Percentiles rank a stretch among this genome's conserved stretches.
Evolutionary conservation across 78 protist genomes (phyloP).

Genomic region (Dictyostelium intermedium): DNA sequence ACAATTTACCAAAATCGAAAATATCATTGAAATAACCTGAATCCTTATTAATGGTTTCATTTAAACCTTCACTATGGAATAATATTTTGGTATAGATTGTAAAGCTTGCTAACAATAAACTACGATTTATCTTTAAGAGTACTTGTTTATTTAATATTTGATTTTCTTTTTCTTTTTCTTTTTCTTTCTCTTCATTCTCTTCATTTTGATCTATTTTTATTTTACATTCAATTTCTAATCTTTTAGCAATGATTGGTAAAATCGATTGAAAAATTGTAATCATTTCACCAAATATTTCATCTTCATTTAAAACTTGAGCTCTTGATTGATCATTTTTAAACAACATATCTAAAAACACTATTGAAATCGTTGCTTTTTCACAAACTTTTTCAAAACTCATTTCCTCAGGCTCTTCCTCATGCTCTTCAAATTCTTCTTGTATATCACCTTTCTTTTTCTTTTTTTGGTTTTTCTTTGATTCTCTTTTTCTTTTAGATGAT

Average conservation of each 20-base stretch:
- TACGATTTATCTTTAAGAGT: not conserved
- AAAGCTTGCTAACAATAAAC: not conserved
- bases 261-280: not conserved
- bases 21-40: conserved; percentile 5
- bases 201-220: not conserved
- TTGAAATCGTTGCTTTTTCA: conserved; percentile 13
- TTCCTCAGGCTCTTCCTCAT: not conserved
- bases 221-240: not conserved
- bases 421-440: not conserved
- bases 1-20: conserved; percentile 8
- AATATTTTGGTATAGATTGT: conserved; percentile 11
- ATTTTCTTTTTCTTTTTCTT: not conserved
- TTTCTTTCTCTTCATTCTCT: not conserved
- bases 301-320: not conserved
- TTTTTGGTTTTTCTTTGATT: not conserved
- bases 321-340: conserved; percentile 35
- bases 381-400: not conserved
- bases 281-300: not conserved
- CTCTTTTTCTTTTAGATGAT: not conserved
- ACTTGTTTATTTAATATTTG: not conserved
- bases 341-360: conserved; percentile 15
- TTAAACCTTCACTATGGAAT: conserved; percentile 27
- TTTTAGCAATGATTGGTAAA: conserved; percentile 4
- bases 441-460: not conserved
- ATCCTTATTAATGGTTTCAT: not conserved